Percentiles rank a stretch among this genome's conserved stretches.
Conservation (phyloP, 768 basidiomycete species). For the Suillus sp. region DNA sequence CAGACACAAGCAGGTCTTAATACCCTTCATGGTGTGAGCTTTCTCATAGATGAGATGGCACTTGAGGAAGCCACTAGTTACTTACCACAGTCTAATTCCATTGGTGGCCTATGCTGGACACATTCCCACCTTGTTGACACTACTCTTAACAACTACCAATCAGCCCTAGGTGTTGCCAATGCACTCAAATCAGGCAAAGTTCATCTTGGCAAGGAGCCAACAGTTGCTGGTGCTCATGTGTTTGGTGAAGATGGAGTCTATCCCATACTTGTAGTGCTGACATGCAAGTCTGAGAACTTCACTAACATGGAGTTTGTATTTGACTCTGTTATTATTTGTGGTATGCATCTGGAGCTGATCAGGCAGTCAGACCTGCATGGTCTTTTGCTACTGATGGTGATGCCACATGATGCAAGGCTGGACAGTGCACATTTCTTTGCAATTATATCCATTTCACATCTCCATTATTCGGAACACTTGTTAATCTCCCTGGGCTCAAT, state of each 20-base stretch:
- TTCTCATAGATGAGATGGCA: slow-evolving; percentile 20
- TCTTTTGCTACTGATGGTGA: slow-evolving; percentile 24
- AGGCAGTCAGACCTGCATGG: slow-evolving; percentile 17
- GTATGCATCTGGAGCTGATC: neutral
- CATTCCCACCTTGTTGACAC: slow-evolving; percentile 14
- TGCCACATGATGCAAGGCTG: slow-evolving; percentile 12
- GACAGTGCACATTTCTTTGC: slow-evolving; percentile 10
- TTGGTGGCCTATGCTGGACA: slow-evolving; percentile 19
- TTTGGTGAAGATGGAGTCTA: slow-evolving; percentile 13
- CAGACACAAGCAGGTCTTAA: neutral
- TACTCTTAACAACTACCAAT: slow-evolving; percentile 8
- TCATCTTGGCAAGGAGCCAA: slow-evolving; percentile 21
- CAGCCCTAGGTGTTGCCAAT: slow-evolving; percentile 7
- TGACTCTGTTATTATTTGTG: slow-evolving; percentile 3
- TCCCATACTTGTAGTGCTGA: slow-evolving; percentile 17
- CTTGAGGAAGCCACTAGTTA: slow-evolving; percentile 19
- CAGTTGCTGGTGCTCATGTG: slow-evolving; percentile 13
- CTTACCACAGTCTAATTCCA: slow-evolving; percentile 13
- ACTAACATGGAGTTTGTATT: slow-evolving; percentile 9
- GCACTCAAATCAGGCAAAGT: slow-evolving; percentile 7
- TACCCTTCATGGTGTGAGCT: slow-evolving; percentile 14
- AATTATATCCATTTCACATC: neutral
- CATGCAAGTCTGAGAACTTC: slow-evolving; percentile 18
- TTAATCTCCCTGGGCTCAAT: slow-evolving; percentile 18
- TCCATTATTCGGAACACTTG: slow-evolving; percentile 12